Evolutionary conservation across 495 filamentous ascomycete genomes (phyloP), one percentile per base, ranked within the genome.

Genomic region (Oleoguttula mirabilis): DNA sequence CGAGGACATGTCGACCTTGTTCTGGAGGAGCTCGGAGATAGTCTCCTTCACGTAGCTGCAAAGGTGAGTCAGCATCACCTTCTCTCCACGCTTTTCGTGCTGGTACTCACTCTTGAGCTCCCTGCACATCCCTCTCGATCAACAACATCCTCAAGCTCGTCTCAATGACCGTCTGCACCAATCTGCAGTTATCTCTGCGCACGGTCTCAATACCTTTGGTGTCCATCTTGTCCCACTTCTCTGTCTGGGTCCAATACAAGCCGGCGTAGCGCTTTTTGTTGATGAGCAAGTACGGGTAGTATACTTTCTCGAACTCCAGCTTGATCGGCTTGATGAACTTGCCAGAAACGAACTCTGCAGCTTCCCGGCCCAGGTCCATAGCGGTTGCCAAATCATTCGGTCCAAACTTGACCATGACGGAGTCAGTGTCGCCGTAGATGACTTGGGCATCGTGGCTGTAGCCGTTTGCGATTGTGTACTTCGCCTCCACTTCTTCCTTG

Each of bases 181-280:
- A 66, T 35, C 87, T 67, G 58, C 90, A 99, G 57, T 99, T 99
- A 57, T 99, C 90, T 70, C 90, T 70, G 23, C 90, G 76, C 32
- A 99, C 92, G 4, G 90, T 99, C 64, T 99, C 90, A 51, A 99
- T 95, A 69, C 90, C 90, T 61, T 99, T 99, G 52, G 81, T 94
- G 58, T 99, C 90, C 92, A 99, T 96, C 69, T 99, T 99, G 68
- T 99, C 90, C 52, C 77, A 87, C 59, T 92, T 94, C n/a, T 84
- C 73, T 0, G 90, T 73, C 33, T 80, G 86, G 15, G 92, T 96
- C 87, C 88, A 99, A 65, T 87, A 96, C 11, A 99, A 67, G 23
- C 90, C 90, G 10, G 90, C 90, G 51, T 99, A 99, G 41, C 90
- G 82, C 71, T 99, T 99, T 66, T 99, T 99, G 75, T 99, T 99